Conservation (phyloP, 371 early-diverging fungal genomes). For the Parasitella parasitica region DNA sequence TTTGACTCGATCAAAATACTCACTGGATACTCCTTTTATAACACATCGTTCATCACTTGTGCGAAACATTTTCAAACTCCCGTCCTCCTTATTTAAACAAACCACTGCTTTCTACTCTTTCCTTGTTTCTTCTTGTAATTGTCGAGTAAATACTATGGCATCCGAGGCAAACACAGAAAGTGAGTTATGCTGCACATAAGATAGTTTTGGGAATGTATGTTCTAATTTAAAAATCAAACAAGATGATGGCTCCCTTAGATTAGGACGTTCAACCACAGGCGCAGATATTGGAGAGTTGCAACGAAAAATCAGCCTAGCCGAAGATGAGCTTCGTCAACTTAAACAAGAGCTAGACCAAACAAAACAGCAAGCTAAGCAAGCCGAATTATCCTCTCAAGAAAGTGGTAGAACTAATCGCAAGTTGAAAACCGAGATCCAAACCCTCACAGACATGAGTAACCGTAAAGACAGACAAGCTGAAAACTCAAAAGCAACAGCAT, state of each 20-base stretch:
- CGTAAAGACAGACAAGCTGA: slow-evolving; percentile 55
- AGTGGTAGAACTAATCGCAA: slow-evolving; percentile 51
- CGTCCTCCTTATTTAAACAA: neutral
- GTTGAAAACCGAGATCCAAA: slow-evolving; percentile 50
- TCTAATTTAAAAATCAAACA: neutral
- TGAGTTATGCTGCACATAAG: neutral
- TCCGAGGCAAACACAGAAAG: neutral
- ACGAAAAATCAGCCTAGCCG: slow-evolving; percentile 45
- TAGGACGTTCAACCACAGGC: slow-evolving; percentile 37
- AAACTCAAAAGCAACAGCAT: slow-evolving; percentile 52
- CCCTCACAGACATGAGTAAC: slow-evolving; percentile 51
- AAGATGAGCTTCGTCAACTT: slow-evolving; percentile 36
- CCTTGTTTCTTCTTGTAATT: neutral
- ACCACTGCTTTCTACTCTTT: neutral
- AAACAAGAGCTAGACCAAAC: slow-evolving; percentile 43
- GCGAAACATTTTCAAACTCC: neutral
- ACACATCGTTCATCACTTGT: neutral
- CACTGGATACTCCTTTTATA: neutral
- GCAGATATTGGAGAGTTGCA: slow-evolving; percentile 53
- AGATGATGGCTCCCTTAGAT: slow-evolving; percentile 5
- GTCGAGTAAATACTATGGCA: neutral
- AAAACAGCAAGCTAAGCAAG: slow-evolving; percentile 47
- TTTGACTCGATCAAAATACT: neutral
- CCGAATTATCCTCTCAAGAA: slow-evolving; percentile 47
- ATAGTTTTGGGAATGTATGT: neutral